Percentiles rank a stretch among this genome's conserved stretches.
phyloP scores from a whole-genome alignment of 148 eudicot genomes.

The Rhododendron ferrugineum region DNA sequence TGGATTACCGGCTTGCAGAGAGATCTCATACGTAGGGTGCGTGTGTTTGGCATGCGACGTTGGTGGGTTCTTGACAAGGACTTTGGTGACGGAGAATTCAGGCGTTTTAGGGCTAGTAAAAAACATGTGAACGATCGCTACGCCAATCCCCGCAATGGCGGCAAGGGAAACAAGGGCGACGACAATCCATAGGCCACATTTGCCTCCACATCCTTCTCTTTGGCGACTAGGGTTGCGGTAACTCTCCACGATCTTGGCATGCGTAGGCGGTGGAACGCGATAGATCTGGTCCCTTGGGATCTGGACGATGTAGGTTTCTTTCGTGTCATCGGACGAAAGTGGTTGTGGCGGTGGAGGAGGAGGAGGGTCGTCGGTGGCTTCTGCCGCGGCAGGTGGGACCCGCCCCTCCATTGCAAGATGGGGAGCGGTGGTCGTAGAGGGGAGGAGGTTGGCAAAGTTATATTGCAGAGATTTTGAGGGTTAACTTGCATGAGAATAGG shows the following conservation, averaged over 20 bases:
- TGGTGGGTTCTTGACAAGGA: constrained; percentile 18
- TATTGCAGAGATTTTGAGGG: constrained; percentile 1
- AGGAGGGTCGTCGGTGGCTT: not conserved
- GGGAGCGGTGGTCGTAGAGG: constrained; percentile 31
- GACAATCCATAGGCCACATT: constrained; percentile 18
- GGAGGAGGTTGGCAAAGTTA: not conserved
- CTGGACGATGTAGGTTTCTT: constrained; percentile 31
- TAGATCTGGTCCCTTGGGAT: constrained; percentile 38
- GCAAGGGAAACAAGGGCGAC: constrained; percentile 13
- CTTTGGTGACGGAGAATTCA: constrained; percentile 23
- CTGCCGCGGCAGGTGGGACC: constrained; percentile 15
- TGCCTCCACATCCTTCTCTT: not conserved
- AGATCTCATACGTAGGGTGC: constrained; percentile 16
- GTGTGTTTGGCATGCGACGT: constrained; percentile 11
- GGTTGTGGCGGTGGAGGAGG: not conserved
- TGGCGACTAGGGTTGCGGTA: constrained; percentile 17
- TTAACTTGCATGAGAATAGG: constrained; percentile 26
- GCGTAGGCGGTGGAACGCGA: constrained; percentile 44
- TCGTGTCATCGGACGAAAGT: not conserved
- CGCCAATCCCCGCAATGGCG: constrained; percentile 10
- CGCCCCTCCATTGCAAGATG: constrained; percentile 47
- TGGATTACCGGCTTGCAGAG: constrained; percentile 33
- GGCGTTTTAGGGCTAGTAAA: constrained; percentile 39
- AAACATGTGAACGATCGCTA: constrained; percentile 11
- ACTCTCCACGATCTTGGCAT: constrained; percentile 37